A percentile compares a stretch with the other conserved stretches of the same genome.
phyloP scores from a whole-genome alignment of 1,284 basidiomycete genomes.

The Pseudozyma flocculosa region DNA sequence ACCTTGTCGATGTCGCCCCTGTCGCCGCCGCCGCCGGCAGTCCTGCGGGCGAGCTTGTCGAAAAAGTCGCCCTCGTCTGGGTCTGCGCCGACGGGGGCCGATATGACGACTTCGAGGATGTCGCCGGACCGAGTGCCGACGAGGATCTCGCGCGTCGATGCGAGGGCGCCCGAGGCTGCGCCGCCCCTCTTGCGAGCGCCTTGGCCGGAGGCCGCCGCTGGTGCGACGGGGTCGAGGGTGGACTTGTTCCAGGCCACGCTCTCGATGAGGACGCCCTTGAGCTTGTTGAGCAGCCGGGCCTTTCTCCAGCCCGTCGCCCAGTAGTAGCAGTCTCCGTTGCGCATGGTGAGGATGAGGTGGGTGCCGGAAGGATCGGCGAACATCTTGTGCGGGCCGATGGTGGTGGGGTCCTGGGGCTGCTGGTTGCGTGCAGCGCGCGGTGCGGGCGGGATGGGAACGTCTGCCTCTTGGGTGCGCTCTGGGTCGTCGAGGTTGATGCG shows the following conservation, averaged over 20 bases:
- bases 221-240: too few relatives aligned
- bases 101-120: conserved; percentile 66
- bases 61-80: conserved; percentile 61
- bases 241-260: conserved; percentile 82
- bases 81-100: conserved; percentile 60
- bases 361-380: conserved; percentile 77
- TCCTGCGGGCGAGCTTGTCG: conserved; percentile 52
- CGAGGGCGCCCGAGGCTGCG: conserved; percentile 4
- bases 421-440: conserved; percentile 36
- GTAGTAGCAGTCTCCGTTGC: conserved; percentile 91
- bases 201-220: background rate
- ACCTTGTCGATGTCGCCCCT: conserved; percentile 41
- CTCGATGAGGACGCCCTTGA: conserved; percentile 80
- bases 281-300: conserved; percentile 60
- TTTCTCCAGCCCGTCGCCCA: conserved; percentile 55
- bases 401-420: conserved; percentile 34
- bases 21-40: conserved; percentile 36
- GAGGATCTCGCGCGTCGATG: conserved; percentile 74
- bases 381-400: conserved; percentile 40
- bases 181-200: background rate
- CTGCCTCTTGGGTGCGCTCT: conserved; percentile 45
- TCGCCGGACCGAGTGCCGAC: conserved; percentile 68
- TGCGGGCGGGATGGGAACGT: conserved; percentile 41
- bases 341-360: conserved; percentile 82
- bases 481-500: conserved; percentile 56